Base-by-base conservation (phyloP, 2,329 filamentous ascomycete species). In the Hymenoscyphus scutula region DNA sequence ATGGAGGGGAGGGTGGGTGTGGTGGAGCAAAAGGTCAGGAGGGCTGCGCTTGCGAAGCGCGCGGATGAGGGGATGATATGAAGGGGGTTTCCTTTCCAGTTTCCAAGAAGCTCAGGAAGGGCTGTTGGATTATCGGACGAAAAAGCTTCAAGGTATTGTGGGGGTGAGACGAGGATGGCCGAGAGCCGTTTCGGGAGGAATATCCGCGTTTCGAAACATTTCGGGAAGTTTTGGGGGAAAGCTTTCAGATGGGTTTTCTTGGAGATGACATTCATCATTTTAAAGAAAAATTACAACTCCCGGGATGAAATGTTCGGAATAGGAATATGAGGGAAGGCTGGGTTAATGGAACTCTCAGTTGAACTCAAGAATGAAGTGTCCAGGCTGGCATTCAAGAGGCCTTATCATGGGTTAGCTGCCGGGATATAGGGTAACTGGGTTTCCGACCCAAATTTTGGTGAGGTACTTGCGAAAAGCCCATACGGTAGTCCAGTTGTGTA, bases 1-100 rank as follows among this genome's bases (percentile, higher is more conserved):
- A 41, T 74, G 29, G 72, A 74, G 59, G 70, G 67, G 32, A 64
- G 72, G 59, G 66, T 74, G 34, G 69, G 67, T 30, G 62, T 63
- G 19, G 68, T 72, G 5, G 73, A 75, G 60, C 70, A 69, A 61
- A 66, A 64, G 37, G 61, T 74, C 13, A 65, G 70, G 23, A 63
- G 69, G 27, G 65, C 65, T 25, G 60, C 64, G 23, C 38, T 66
- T 27, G 66, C 67, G 23, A 62, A 55, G 27, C 45, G 32, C 45
- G n/a, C 54, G 15, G 60, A 59, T 56, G 56, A 59, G 25, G 41
- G 27, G 15, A 15, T 59, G 57, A 29, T 53, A 19, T 59, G 45
- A 59, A 27, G 51, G 7, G 25, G 17, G n/a, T n/a, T n/a, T n/a
- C n/a, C n/a, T n/a, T n/a, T n/a, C n/a, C n/a, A n/a, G n/a, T n/a